Conservation (phyloP, 192 early-diverging fungal genomes). For the Linnemannia zychae region DNA sequence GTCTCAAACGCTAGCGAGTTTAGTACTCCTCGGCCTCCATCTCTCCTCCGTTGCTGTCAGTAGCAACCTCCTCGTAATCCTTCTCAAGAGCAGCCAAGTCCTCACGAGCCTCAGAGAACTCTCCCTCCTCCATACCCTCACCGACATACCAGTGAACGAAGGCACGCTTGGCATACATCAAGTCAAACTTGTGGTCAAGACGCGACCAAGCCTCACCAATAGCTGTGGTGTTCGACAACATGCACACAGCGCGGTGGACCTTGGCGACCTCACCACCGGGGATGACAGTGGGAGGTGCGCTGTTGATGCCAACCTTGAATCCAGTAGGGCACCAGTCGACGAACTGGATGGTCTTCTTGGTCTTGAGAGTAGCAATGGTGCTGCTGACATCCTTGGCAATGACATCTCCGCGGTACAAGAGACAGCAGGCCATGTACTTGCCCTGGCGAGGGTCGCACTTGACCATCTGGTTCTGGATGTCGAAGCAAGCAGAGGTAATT, state of each 20-base stretch:
- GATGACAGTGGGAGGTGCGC: slow-evolving; percentile 82
- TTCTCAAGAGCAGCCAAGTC: slow-evolving; percentile 99
- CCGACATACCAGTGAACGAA: slow-evolving; percentile 99
- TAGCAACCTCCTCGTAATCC: slow-evolving; percentile 99
- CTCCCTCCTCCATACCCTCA: slow-evolving; percentile 99
- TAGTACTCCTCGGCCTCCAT: background rate
- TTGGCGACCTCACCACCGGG: slow-evolving; percentile 90
- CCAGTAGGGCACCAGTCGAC: slow-evolving; percentile 99
- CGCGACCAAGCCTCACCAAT: slow-evolving; percentile 99
- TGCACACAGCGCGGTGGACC: slow-evolving; percentile 96
- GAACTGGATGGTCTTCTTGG: slow-evolving; percentile 97
- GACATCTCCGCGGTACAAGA: slow-evolving; percentile 99
- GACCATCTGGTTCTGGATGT: slow-evolving; percentile 99
- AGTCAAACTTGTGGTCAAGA: slow-evolving; percentile 99
- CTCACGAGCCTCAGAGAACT: slow-evolving; percentile 99
- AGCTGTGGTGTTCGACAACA: slow-evolving; percentile 99
- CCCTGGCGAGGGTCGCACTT: slow-evolving; percentile 98
- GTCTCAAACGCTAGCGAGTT: background rate
- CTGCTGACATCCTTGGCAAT: slow-evolving; percentile 98
- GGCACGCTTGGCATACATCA: slow-evolving; percentile 99
- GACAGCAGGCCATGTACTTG: slow-evolving; percentile 99
- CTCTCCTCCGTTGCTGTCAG: slow-evolving; percentile 61
- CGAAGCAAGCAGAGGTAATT: slow-evolving; percentile 98
- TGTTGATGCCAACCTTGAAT: slow-evolving; percentile 99
- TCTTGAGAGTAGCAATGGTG: slow-evolving; percentile 91